Evolutionary conservation across 352 stramenopile species (phyloP), one percentile per base, ranked within the genome.

Genomic region (Phytopythium mirpurense): DNA sequence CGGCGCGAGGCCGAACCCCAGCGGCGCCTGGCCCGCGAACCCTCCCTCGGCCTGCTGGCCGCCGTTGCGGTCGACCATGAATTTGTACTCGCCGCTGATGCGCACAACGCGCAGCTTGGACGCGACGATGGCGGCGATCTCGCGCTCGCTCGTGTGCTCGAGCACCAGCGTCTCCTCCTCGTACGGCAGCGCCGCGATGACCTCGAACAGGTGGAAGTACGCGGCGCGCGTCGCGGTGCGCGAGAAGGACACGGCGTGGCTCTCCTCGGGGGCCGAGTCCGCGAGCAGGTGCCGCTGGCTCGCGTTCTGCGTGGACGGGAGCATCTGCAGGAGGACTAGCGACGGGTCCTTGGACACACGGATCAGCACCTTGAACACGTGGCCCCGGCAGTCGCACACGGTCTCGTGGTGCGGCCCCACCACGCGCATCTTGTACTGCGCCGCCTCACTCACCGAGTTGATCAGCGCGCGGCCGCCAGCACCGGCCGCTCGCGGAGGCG

Each of bases 341-440:
- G 66, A 63, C 16, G 66, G 65, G 41, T 73, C 56, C 41, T 70
- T 70, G 32, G 62, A 70, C 5, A 74, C 59, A 8, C 62, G 65
- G 15, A 74, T 50, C 35, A 60, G 35, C 11, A 68, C 45, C 23
- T 62, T 54, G n/a, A 71, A 62, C n/a, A 59, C 50, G 1, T 54
- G 55, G 2, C 55, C 54, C 18, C 65, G 55, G 32, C 51, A 68
- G 14, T 56, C 19, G 34, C 47, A 60, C 14, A 53, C 54, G 15
- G 45, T 45, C 27, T 60, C 37, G 36, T 64, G 41, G 23, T 76
- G 67, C 12, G 57, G 48, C 43, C 60, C 51, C 4, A 76, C 52
- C 37, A 72, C 62, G 43, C 64, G 57, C 63, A 76, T 76, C 56
- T 76, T 76, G 57, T 67, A 65, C 54, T 76, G 67, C 46, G 66